Conservation (phyloP, 164 flowering plant genomes). For the Piper betle region DNA sequence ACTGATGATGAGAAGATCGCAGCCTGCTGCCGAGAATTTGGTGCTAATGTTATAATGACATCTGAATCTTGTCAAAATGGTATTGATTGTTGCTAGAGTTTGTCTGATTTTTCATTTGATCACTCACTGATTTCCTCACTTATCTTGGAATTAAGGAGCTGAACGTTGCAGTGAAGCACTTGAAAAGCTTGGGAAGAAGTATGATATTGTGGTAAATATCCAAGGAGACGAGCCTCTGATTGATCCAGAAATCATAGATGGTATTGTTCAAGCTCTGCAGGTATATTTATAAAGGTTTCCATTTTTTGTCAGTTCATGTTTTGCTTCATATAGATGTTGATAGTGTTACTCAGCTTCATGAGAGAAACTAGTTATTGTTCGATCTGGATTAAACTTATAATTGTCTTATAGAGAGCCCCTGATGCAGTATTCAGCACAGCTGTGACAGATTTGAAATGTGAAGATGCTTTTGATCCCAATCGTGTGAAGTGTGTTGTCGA, state of each 20-base stretch:
- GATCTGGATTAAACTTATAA: background rate
- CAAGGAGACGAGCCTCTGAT: slow-evolving; percentile 98
- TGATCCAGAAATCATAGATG: slow-evolving; percentile 97
- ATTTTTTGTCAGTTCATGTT: background rate
- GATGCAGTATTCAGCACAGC: slow-evolving; percentile 99
- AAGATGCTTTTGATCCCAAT: slow-evolving; percentile 83
- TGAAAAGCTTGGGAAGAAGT: slow-evolving; percentile 62
- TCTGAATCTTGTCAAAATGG: slow-evolving; percentile 83
- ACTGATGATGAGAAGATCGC: slow-evolving; percentile 92
- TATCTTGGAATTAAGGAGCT: slow-evolving; percentile 35
- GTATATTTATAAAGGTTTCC: slow-evolving; percentile 14
- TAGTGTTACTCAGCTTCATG: background rate
- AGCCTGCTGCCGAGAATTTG: slow-evolving; percentile 84
- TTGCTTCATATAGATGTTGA: background rate
- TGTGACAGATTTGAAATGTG: slow-evolving; percentile 80
- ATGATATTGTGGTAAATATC: slow-evolving; percentile 92
- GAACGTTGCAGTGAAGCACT: slow-evolving; percentile 96
- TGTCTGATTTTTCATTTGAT: background rate
- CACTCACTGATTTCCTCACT: background rate
- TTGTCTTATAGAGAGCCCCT: slow-evolving; percentile 53
- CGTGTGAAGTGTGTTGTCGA: slow-evolving; percentile 90
- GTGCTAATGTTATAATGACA: slow-evolving; percentile 94
- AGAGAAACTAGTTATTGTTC: background rate
- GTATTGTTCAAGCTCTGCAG: slow-evolving; percentile 84
- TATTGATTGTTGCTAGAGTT: background rate